These are phyloP conservation scores for Xylaria sp. DNA, from an alignment of 2,329 filamentous ascomycete species.

Conservation along the genomic window DNA sequence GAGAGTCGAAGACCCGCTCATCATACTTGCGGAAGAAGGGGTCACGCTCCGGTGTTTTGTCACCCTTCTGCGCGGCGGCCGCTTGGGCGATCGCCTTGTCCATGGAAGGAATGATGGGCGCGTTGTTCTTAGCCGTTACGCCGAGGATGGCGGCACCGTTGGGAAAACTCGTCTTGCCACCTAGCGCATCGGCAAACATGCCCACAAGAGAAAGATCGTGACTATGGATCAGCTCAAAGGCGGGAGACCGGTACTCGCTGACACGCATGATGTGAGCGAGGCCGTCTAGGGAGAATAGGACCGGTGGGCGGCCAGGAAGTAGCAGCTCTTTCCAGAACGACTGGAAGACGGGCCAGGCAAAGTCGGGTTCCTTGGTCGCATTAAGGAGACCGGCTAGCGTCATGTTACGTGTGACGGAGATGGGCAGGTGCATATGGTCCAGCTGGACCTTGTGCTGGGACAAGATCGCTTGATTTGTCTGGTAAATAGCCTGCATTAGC, in stretches of 20 bases:
- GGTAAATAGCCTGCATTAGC: constrained; percentile 77
- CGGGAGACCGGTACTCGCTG: constrained; percentile 78
- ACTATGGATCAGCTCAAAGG: constrained; percentile 81
- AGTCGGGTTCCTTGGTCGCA: constrained; percentile 78
- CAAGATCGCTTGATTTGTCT: constrained; percentile 77
- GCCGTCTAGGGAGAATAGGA: constrained; percentile 83
- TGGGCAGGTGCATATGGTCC: constrained; percentile 68
- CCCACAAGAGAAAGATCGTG: constrained; percentile 83
- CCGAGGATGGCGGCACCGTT: constrained; percentile 86
- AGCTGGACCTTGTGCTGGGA: constrained; percentile 59
- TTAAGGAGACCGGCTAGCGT: constrained; percentile 75
- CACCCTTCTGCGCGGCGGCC: constrained; percentile 55
- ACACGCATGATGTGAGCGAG: constrained; percentile 83
- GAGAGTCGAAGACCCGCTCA: constrained; percentile 63
- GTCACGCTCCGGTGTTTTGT: constrained; percentile 56
- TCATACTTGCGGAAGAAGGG: constrained; percentile 69
- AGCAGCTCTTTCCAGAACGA: constrained; percentile 85
- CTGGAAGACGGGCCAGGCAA: constrained; percentile 82
- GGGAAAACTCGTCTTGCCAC: constrained; percentile 64
- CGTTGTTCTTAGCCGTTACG: constrained; percentile 78
- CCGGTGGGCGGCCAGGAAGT: constrained; percentile 56
- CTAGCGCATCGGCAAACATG: constrained; percentile 78
- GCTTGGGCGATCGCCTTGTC: constrained; percentile 73
- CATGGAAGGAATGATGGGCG: constrained; percentile 71
- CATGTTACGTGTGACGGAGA: constrained; percentile 67